Evolutionary conservation across 768 basidiomycete genomes (phyloP).

Genomic region (Mycena crocata): DNA sequence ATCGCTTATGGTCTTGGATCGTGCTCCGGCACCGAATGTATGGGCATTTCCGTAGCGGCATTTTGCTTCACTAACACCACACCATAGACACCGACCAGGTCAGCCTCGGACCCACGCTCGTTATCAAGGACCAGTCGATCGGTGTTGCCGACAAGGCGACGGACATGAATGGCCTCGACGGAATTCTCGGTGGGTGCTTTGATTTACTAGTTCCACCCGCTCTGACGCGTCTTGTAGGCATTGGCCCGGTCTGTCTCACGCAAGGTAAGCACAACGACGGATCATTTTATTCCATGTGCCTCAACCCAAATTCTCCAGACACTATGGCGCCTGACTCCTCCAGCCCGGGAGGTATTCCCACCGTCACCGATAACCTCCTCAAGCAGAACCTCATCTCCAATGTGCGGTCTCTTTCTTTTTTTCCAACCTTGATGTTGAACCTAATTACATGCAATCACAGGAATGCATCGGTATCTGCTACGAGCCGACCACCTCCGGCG

Average conservation of each 20-base stretch:
- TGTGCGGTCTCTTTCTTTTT: conserved; percentile 12
- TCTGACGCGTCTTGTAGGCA: conserved; percentile 40
- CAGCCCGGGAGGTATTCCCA: conserved; percentile 42
- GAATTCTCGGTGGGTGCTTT: conserved; percentile 57
- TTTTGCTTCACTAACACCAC: background rate
- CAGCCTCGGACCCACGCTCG: conserved; percentile 44
- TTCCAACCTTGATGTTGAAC: too few species aligned
- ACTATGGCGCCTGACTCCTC: conserved; percentile 17
- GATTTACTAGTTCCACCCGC: background rate
- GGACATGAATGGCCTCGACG: conserved; percentile 47
- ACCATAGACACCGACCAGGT: conserved; percentile 17
- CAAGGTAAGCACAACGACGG: conserved; percentile 37
- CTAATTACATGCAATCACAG: background rate
- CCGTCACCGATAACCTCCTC: conserved; percentile 58
- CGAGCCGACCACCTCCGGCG: conserved; percentile 45
- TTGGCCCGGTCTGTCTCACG: conserved; percentile 61
- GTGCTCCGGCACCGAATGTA: conserved; percentile 50
- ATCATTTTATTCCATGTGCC: background rate
- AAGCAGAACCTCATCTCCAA: conserved; percentile 45
- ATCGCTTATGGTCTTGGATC: conserved; percentile 59
- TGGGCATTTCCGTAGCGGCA: background rate
- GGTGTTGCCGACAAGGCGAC: conserved; percentile 51
- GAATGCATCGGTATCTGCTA: conserved; percentile 50
- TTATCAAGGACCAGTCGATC: conserved; percentile 57
- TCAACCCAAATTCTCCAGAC: conserved; percentile 11